A percentile compares a stretch with the other conserved stretches of the same genome.
These are phyloP conservation scores for Daldinia bambusicola DNA, from an alignment of 495 filamentous ascomycete species.

Conservation along the genomic window DNA sequence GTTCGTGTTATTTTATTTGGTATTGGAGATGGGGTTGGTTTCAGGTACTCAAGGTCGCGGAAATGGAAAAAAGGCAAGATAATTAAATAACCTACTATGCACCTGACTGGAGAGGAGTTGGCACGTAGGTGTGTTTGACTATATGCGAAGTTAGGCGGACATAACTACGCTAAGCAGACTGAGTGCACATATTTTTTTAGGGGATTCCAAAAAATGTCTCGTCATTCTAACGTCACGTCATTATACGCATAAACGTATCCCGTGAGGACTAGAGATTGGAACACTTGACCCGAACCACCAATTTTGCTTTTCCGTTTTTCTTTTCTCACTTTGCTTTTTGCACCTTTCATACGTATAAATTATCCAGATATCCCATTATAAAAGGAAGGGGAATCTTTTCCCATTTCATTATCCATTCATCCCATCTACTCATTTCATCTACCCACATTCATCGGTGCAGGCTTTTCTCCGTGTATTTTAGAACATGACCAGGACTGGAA, in stretches of 20 bases:
- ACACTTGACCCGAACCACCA: background rate
- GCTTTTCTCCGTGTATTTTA: background rate
- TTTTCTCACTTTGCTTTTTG: too few species aligned
- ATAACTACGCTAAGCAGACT: background rate
- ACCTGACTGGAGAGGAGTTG: background rate
- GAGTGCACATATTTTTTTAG: constrained; percentile 15
- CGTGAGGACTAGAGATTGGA: background rate
- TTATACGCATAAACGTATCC: background rate
- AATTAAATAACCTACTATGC: background rate
- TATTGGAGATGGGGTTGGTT: constrained; percentile 4
- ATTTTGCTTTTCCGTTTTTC: constrained; percentile 1
- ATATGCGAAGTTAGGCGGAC: background rate
- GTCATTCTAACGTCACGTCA: too few species aligned
- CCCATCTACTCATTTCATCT: background rate
- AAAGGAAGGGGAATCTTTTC: background rate
- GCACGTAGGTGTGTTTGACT: too few species aligned
- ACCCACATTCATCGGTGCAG: background rate
- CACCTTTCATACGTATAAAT: background rate
- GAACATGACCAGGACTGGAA: background rate
- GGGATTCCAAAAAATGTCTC: too few species aligned
- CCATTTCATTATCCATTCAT: background rate
- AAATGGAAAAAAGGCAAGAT: background rate
- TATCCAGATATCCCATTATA: background rate
- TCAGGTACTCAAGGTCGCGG: background rate
- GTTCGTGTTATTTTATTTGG: constrained; percentile 5